These are phyloP conservation scores for Apiospora marii DNA, from an alignment of 2,329 filamentous ascomycete genomes.

Conservation along the genomic window DNA sequence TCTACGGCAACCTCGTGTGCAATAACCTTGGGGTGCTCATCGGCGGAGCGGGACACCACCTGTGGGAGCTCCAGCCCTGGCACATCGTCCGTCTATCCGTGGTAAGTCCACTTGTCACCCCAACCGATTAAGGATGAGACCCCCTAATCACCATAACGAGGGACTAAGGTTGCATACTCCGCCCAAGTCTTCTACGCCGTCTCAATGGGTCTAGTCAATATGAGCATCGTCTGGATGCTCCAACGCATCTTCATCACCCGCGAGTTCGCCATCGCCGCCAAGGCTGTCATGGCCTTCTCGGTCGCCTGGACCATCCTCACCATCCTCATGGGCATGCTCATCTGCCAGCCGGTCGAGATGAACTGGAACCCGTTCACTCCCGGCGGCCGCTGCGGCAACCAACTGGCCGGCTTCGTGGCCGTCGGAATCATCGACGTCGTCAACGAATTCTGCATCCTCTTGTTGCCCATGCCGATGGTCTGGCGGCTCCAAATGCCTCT, in stretches of 20 bases:
- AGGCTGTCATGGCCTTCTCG: conserved; percentile 31
- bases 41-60: background rate
- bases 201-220: conserved; percentile 32
- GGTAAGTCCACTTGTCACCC: conserved; percentile 28
- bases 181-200: conserved; percentile 32
- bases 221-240: conserved; percentile 34
- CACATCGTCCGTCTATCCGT: conserved; percentile 34
- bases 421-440: conserved; percentile 32
- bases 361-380: conserved; percentile 38
- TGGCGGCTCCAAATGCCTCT: conserved; percentile 29
- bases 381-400: conserved; percentile 32
- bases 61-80: conserved; percentile 37
- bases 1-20: background rate
- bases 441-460: conserved; percentile 31
- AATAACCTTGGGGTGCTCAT: background rate
- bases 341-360: conserved; percentile 35
- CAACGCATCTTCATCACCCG: conserved; percentile 33
- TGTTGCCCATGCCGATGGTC: conserved; percentile 32
- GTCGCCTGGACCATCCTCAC: conserved; percentile 32
- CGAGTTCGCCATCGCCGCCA: conserved; percentile 30
- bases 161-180: conserved; percentile 30
- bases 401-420: conserved; percentile 29
- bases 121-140: background rate
- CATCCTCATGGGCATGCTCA: conserved; percentile 30
- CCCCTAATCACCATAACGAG: background rate